Conservation (phyloP, 164 flowering plant species). For the Brasenia schreberi region DNA sequence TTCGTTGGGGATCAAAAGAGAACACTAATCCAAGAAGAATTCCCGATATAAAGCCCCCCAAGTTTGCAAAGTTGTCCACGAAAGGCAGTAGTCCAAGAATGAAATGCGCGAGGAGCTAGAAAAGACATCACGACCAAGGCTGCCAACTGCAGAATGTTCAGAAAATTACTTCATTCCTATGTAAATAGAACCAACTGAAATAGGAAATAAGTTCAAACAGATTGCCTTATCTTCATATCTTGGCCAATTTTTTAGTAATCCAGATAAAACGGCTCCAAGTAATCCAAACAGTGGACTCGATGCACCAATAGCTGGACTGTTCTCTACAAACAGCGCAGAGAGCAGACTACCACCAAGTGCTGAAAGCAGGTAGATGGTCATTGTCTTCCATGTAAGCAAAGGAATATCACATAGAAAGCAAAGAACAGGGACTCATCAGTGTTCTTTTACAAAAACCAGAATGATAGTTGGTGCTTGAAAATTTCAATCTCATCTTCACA, state of each 20-base stretch:
- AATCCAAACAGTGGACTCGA: constrained; percentile 73
- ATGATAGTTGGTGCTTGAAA: neutral
- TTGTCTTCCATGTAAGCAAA: constrained; percentile 48
- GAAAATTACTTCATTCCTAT: neutral
- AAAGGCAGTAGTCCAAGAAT: constrained; percentile 59
- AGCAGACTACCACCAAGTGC: constrained; percentile 48
- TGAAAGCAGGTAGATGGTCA: constrained; percentile 48
- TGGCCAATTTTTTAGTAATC: constrained; percentile 50
- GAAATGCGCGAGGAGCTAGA: constrained; percentile 26
- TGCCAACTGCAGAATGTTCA: constrained; percentile 31
- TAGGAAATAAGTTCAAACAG: neutral
- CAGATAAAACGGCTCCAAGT: constrained; percentile 66
- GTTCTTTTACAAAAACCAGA: neutral
- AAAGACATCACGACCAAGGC: constrained; percentile 27
- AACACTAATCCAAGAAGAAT: constrained; percentile 56
- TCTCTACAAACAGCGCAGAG: constrained; percentile 46
- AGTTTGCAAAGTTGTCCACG: constrained; percentile 53
- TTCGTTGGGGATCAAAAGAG: constrained; percentile 33
- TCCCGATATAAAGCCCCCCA: constrained; percentile 66
- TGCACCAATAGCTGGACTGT: constrained; percentile 47
- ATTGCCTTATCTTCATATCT: constrained; percentile 51
- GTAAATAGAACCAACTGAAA: neutral
- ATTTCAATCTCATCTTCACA: too few relatives aligned
- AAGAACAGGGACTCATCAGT: too few relatives aligned
- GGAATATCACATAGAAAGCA: constrained; percentile 2